A percentile compares a stretch with the other conserved stretches of the same genome.
Evolutionary conservation across 345 rosid genomes (phyloP).

Genomic region (Eucalyptus decipiens): DNA sequence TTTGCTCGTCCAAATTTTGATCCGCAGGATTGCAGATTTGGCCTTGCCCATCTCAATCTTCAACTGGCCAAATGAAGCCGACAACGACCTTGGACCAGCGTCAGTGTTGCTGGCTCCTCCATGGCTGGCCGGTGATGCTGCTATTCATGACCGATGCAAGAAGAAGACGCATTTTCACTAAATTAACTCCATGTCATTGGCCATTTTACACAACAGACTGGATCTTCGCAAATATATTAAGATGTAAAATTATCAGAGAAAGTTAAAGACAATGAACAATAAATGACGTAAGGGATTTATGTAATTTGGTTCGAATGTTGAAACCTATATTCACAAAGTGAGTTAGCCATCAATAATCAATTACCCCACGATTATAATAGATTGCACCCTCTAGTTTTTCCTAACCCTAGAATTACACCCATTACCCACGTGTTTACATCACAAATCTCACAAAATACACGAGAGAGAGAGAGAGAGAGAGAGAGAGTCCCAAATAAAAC

Average conservation of each 20-base stretch:
- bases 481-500: background rate
- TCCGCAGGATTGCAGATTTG: background rate
- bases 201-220: background rate
- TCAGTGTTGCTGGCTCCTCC: background rate
- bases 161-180: background rate
- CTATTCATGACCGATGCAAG: background rate
- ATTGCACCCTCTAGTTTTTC: rapidly evolving
- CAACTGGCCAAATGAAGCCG: background rate
- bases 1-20: background rate
- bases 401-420: background rate
- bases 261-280: background rate
- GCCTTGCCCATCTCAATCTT: background rate
- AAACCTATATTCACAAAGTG: rapidly evolving
- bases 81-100: background rate
- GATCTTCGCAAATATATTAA: background rate
- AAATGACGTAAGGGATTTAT: background rate
- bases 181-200: background rate
- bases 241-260: background rate
- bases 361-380: background rate
- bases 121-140: rapidly evolving
- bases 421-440: background rate
- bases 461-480: background rate
- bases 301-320: background rate
- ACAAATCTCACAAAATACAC: background rate
- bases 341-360: background rate